Evolutionary conservation across 1,284 basidiomycete genomes (phyloP).

Genomic region (Rhizoctonia solani): DNA sequence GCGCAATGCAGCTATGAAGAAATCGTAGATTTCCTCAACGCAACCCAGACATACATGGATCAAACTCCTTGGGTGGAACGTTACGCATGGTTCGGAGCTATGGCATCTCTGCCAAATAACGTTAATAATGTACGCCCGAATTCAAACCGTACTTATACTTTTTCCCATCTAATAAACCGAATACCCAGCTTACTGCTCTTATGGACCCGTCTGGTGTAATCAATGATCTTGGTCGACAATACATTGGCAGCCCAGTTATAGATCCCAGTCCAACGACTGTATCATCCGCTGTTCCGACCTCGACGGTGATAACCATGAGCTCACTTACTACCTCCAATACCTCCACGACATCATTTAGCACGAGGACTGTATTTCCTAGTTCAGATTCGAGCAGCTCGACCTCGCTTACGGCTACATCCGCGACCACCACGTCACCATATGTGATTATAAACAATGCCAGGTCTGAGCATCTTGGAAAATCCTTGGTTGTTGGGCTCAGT

Average conservation of each 20-base stretch:
- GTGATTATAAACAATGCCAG: too few species aligned
- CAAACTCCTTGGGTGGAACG: slow-evolving; percentile 51
- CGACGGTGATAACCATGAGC: background rate
- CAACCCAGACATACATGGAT: slow-evolving; percentile 52
- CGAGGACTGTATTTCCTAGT: too few species aligned
- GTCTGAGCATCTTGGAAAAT: too few species aligned
- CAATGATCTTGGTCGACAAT: slow-evolving; percentile 46
- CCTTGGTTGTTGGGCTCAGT: too few species aligned
- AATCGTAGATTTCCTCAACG: slow-evolving; percentile 50
- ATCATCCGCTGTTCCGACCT: background rate
- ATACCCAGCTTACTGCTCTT: slow-evolving; percentile 44
- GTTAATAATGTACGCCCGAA: slow-evolving; percentile 27
- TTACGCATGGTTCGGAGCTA: slow-evolving; percentile 55
- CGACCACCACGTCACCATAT: too few species aligned
- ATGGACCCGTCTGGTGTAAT: slow-evolving; percentile 45
- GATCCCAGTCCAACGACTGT: background rate
- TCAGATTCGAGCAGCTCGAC: too few species aligned
- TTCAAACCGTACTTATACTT: background rate
- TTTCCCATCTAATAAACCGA: background rate
- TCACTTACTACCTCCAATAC: slow-evolving; percentile 3
- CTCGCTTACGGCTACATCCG: too few species aligned
- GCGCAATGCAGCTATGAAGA: slow-evolving; percentile 48
- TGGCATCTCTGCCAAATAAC: slow-evolving; percentile 39
- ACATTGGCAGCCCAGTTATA: slow-evolving; percentile 42
- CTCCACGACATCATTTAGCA: background rate